These are phyloP conservation scores for Pseudocercospora pini-densiflorae DNA, from an alignment of 2,329 filamentous ascomycete species.

Conservation along the genomic window DNA sequence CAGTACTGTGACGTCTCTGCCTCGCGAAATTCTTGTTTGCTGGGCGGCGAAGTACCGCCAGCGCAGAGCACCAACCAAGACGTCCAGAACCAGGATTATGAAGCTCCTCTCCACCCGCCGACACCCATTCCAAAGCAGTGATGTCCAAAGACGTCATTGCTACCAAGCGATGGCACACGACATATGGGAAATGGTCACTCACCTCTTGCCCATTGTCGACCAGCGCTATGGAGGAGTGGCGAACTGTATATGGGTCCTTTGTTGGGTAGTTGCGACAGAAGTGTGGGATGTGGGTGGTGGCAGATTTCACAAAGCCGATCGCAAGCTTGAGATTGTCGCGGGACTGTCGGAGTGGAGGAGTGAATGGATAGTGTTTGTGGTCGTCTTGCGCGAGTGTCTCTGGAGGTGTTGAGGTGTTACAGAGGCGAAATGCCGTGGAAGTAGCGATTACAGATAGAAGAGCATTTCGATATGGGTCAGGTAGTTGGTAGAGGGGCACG, in stretches of 20 bases:
- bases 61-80: constrained; percentile 5
- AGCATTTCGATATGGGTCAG: not conserved
- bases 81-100: constrained; percentile 13
- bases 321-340: not conserved
- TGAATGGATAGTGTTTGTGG: not conserved
- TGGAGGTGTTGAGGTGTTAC: not conserved
- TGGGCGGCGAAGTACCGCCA: constrained; percentile 7
- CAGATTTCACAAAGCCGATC: not conserved
- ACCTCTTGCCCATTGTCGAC: constrained; percentile 39
- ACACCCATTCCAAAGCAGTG: not conserved
- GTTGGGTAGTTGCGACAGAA: not conserved
- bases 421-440: not conserved
- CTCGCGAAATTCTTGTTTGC: not conserved
- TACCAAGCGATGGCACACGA: constrained; percentile 12
- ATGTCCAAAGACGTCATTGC: constrained; percentile 22
- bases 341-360: not conserved
- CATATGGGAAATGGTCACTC: constrained; percentile 21
- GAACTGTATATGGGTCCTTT: not conserved
- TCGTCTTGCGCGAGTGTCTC: not conserved
- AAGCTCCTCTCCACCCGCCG: not conserved
- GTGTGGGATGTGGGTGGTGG: not conserved
- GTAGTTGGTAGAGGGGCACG: not conserved
- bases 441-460: not conserved
- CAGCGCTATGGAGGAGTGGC: constrained; percentile 13
- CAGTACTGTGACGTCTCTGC: not conserved